Evolutionary conservation across 2,329 filamentous ascomycete genomes (phyloP).

Genomic region (Beauveria varroae): DNA sequence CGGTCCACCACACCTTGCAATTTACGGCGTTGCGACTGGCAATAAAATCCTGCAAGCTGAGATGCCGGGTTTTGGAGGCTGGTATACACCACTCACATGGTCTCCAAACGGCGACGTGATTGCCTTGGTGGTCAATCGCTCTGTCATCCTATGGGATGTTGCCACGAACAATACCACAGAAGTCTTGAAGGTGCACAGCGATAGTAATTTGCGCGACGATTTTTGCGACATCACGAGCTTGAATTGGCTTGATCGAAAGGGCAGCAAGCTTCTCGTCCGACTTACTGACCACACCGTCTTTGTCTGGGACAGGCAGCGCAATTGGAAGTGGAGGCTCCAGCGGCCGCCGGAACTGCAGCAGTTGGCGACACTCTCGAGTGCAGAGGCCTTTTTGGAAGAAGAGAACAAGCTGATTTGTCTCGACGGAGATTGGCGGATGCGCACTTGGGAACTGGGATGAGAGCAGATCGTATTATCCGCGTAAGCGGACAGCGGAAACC

Average conservation of each 20-base stretch:
- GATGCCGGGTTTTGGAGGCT: not conserved
- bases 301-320: conserved; percentile 2
- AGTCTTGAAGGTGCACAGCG: not conserved
- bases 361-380: not conserved
- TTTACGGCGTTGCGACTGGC: conserved; percentile 1
- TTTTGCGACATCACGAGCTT: not conserved
- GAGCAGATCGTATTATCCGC: not conserved
- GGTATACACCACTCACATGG: conserved; percentile 1
- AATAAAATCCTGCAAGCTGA: not conserved
- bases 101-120: not conserved
- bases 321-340: not conserved
- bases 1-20: not conserved
- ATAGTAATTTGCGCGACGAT: not conserved
- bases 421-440: conserved; percentile 2
- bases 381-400: conserved; percentile 2
- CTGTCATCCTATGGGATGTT: conserved; percentile 2
- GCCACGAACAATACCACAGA: not conserved
- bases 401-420: not conserved
- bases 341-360: not conserved
- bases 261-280: conserved; percentile 3
- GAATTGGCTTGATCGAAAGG: conserved; percentile 1
- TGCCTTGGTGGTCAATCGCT: not conserved
- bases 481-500: not conserved
- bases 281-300: not conserved
- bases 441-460: not conserved